Conservation (phyloP, 1,139 yeast species). For the Sugiyamaella sp. region DNA sequence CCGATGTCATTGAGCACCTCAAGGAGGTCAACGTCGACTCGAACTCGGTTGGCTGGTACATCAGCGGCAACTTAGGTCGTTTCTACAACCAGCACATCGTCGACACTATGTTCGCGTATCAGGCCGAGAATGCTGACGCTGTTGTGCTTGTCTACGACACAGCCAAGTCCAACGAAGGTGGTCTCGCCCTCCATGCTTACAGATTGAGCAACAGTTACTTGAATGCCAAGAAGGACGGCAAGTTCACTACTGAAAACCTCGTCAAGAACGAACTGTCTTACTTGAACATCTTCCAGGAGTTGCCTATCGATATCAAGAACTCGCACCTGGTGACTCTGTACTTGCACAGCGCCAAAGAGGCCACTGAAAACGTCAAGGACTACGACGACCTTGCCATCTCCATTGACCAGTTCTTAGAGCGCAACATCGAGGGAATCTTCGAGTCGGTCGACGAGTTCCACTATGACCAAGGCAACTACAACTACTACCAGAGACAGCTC, state of each 20-base stretch:
- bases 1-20: slow-evolving; percentile 65
- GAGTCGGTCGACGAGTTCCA: slow-evolving; percentile 78
- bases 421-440: slow-evolving; percentile 66
- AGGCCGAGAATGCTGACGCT: slow-evolving; percentile 62
- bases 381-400: slow-evolving; percentile 46
- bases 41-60: slow-evolving; percentile 83
- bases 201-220: slow-evolving; percentile 68
- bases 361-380: slow-evolving; percentile 29
- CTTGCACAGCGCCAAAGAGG: slow-evolving; percentile 44
- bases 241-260: slow-evolving; percentile 68
- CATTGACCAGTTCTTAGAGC: slow-evolving; percentile 47
- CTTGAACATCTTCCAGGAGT: slow-evolving; percentile 71
- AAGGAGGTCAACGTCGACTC: slow-evolving; percentile 68
- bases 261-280: slow-evolving; percentile 64
- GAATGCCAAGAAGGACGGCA: slow-evolving; percentile 51
- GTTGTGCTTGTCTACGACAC: slow-evolving; percentile 69
- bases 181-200: slow-evolving; percentile 67
- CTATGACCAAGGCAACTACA: slow-evolving; percentile 80
- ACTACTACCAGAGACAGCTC: slow-evolving; percentile 73
- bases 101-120: slow-evolving; percentile 69
- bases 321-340: slow-evolving; percentile 53
- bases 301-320: slow-evolving; percentile 67
- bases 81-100: slow-evolving; percentile 66
- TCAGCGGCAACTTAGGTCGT: slow-evolving; percentile 64
- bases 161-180: slow-evolving; percentile 53